Conservation (phyloP, 192 early-diverging fungal genomes). For the Thamnidium elegans region DNA sequence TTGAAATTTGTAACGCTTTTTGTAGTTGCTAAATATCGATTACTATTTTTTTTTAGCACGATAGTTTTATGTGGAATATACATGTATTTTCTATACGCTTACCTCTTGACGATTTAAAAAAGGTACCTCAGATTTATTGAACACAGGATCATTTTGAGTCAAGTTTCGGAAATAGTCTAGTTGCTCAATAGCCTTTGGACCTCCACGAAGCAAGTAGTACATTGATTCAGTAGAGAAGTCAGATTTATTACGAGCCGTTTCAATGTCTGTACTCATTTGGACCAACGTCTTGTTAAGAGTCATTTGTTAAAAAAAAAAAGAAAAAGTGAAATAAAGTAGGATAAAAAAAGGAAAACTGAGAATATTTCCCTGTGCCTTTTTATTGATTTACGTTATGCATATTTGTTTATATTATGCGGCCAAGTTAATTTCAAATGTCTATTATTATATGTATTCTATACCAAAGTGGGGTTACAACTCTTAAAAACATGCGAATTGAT, state of each 20-base stretch:
- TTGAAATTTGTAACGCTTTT: conserved; percentile 11
- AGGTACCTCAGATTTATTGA: conserved; percentile 42
- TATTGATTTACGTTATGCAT: no score
- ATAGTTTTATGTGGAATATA: not conserved
- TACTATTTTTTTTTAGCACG: not conserved
- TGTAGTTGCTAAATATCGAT: conserved; percentile 17
- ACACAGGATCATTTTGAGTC: conserved; percentile 52
- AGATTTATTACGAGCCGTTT: conserved; percentile 63
- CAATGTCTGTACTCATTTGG: conserved; percentile 43
- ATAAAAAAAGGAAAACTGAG: no score
- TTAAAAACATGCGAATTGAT: no score
- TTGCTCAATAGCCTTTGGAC: conserved; percentile 33
- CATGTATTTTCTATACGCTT: not conserved
- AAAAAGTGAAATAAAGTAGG: no score
- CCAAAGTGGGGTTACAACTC: no score
- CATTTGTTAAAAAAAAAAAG: not conserved
- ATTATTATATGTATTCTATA: no score
- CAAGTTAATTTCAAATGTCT: no score
- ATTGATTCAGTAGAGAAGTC: conserved; percentile 70
- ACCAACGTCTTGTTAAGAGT: not conserved
- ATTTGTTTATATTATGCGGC: no score
- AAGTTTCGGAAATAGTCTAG: conserved; percentile 44
- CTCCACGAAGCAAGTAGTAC: conserved; percentile 76
- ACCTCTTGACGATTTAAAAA: conserved; percentile 18
- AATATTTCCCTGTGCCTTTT: no score